Evolutionary conservation across 1,284 basidiomycete species (phyloP), one percentile per base, ranked within the genome.

Genomic region (Ceratobasidium sp.): DNA sequence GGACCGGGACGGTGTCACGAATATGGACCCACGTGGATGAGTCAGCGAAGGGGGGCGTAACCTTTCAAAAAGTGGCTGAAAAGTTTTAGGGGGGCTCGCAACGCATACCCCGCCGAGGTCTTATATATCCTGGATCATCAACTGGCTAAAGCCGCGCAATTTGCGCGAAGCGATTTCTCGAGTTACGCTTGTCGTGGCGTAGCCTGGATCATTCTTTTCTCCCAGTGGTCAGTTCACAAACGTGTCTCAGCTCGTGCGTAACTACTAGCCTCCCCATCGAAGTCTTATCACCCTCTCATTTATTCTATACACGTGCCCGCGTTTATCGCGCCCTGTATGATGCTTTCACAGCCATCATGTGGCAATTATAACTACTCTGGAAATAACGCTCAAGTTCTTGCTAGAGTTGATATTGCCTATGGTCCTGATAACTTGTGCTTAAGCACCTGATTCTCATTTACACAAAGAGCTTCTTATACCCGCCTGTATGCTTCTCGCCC

Each of bases 191-290:
- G 63, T 68, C 39, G 75, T 77, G 75, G 75, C 75, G 75, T 49
- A 66, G 55, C 55, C 75, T 51, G 56, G 71, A 49, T 49, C 64
- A 58, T 76, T 39, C 75, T 68, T 28, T 67, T 20, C 46, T 61
- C 51, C 64, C 75, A 77, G 64, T 77, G 75, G 75, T 68, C 64
- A 15, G 55, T 77, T 56, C 64, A 77, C 75, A 77, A 77, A 77
- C 75, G 75, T 77, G 75, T 44, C 75, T 77, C 75, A 68, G 26
- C 51, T 68, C 68, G 68, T 71, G 69, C 69, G 55, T 46, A 26
- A 67, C 64, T 3, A 51, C 46, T 51, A 55, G 39, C 15, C n/a
- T 63, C 39, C 39, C 28, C 33, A 33, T 71, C 46, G 23, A 39
- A 53, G 46, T n/a, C 64, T 60, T 77, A 61, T 66, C 75, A 42